A percentile compares a stretch with the other conserved stretches of the same genome.
Evolutionary conservation across 805 yeast species (phyloP).

Genomic region (Lachancea waltii): DNA sequence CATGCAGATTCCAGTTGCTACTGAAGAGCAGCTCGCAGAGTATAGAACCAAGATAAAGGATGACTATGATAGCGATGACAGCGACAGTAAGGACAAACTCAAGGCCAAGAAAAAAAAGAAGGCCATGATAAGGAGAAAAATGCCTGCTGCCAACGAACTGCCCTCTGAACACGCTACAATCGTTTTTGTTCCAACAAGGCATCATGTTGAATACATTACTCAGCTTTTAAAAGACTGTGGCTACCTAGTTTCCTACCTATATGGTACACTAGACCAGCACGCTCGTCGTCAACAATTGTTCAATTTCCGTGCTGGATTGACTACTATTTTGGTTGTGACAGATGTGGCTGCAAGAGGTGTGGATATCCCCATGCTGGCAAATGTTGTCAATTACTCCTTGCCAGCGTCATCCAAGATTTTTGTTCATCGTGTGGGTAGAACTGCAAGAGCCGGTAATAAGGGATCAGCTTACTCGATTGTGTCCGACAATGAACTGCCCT

Average conservation of each 20-base stretch:
- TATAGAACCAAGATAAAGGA: constrained; percentile 39
- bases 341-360: constrained; percentile 99
- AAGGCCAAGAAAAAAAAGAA: constrained; percentile 34
- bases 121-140: constrained; percentile 44
- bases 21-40: constrained; percentile 49
- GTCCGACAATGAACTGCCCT: constrained; percentile 80
- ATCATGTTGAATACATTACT: constrained; percentile 90
- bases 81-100: constrained; percentile 44
- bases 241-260: constrained; percentile 80
- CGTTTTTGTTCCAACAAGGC: constrained; percentile 92
- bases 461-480: constrained; percentile 97
- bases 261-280: constrained; percentile 90
- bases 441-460: constrained; percentile 96
- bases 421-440: constrained; percentile 88
- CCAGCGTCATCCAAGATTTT: constrained; percentile 82
- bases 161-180: constrained; percentile 87
- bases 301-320: constrained; percentile 77
- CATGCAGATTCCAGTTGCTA: constrained; percentile 76
- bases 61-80: constrained; percentile 43
- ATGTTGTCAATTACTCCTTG: constrained; percentile 71
- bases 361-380: constrained; percentile 75
- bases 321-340: constrained; percentile 87
- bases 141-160: constrained; percentile 74
- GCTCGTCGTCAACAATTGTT: constrained; percentile 87
- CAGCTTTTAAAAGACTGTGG: constrained; percentile 68